Base-by-base conservation (phyloP, 2,329 filamentous ascomycete species). In the Trichoderma cornu-damae region DNA sequence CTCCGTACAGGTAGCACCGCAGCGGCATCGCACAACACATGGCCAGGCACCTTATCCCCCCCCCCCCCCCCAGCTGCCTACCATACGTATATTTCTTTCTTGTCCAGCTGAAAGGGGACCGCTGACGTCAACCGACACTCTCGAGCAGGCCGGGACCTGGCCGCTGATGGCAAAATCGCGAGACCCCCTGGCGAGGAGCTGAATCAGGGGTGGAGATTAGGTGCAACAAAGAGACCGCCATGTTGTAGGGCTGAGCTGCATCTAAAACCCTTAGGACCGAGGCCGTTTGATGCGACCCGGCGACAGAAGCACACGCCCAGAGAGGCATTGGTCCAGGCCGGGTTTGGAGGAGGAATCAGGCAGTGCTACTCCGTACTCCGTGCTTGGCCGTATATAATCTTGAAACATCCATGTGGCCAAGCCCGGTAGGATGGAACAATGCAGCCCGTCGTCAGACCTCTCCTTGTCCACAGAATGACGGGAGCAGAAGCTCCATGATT, bases 231-330 rank as follows among this genome's bases (percentile, higher is more conserved):
- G 37, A 32, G 26, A 30, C 51, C 22, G 11, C 34, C 2, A 26
- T 47, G 9, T 54, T 24, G 49, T 55, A 55, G 52, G 52, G 52
- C 52, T 55, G 52, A 55, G 42, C 52, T 55, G 52, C 42, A 46
- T 28, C 52, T 38, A 40, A 40, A n/a, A 20, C 34, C 40, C 18
- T 28, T n/a, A 50, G 52, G 32, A 46, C 20, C 16, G 22, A 30
- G 42, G 34, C 52, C 42, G 42, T 55, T n/a, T 16, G 22, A 55
- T 55, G 52, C 42, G 52, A 9, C 52, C 51, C 30, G 9, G 35
- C 35, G 35, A 8, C 24, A 30, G 14, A 18, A 16, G 9, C 12
- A 22, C 48, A n/a, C 22, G 30, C 20, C 18, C 32, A 22, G 8
- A 44, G 6, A 30, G 28, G 51, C 8, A 35, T 12, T 38, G 16